Conservation (phyloP, 768 basidiomycete genomes). For the Boletellus sp. region DNA sequence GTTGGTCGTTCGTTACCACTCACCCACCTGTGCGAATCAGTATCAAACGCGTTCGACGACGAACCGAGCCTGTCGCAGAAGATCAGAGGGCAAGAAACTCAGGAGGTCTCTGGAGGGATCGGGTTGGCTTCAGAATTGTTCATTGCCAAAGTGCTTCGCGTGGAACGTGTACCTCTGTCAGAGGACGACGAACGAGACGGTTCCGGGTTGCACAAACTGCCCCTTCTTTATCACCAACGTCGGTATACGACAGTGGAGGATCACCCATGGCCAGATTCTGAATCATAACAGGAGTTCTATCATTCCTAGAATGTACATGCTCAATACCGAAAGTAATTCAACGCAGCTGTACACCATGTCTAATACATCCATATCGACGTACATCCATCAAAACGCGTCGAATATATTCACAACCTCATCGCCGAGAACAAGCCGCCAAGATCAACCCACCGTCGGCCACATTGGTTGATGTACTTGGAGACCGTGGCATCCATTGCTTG, state of each 20-base stretch:
- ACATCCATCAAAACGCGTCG: not conserved
- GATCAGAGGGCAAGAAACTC: constrained; percentile 8
- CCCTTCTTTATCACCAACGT: constrained; percentile 63
- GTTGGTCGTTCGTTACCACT: constrained; percentile 60
- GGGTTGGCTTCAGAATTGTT: constrained; percentile 66
- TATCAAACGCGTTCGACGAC: not conserved
- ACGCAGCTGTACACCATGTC: constrained; percentile 4
- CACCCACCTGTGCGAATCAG: constrained; percentile 42
- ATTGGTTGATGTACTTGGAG: constrained; percentile 79
- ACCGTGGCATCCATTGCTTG: constrained; percentile 52
- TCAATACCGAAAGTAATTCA: constrained; percentile 7
- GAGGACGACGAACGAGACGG: constrained; percentile 15
- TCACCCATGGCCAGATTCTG: constrained; percentile 16
- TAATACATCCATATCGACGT: constrained; percentile 5
- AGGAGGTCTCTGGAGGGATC: constrained; percentile 24
- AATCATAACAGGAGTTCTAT: not conserved
- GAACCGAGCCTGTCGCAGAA: constrained; percentile 17
- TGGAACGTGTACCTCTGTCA: constrained; percentile 40
- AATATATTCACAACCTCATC: constrained; percentile 53
- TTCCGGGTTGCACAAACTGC: constrained; percentile 36
- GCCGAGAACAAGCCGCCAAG: constrained; percentile 76
- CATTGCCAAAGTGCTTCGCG: constrained; percentile 70
- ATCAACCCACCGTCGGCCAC: constrained; percentile 88
- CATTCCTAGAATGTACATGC: not conserved
- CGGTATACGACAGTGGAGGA: constrained; percentile 50